These are phyloP conservation scores for Gentiana macrophylla DNA, from an alignment of 257 asterid species.

Conservation along the genomic window DNA sequence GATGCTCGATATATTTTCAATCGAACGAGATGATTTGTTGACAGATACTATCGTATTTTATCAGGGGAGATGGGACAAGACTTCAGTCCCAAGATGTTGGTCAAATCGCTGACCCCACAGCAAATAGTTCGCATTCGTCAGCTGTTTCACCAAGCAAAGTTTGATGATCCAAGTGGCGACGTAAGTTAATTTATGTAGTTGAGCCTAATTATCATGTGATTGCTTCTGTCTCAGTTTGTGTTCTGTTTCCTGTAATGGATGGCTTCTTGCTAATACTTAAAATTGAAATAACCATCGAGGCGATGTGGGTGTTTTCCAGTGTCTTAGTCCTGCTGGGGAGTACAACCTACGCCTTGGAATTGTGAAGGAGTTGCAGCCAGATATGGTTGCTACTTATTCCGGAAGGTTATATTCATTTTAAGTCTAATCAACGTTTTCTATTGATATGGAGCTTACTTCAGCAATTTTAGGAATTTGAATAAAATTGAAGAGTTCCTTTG, in stretches of 20 bases:
- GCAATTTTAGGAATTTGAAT: neutral
- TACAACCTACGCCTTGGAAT: slow-evolving; percentile 81
- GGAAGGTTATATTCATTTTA: slow-evolving; percentile 49
- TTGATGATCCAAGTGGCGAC: slow-evolving; percentile 88
- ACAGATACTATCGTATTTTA: too few species aligned
- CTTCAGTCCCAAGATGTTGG: slow-evolving; percentile 53
- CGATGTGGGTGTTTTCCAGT: slow-evolving; percentile 32
- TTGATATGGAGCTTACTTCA: too few species aligned
- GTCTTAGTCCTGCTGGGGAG: slow-evolving; percentile 96
- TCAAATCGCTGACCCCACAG: slow-evolving; percentile 69
- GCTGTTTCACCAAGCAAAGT: slow-evolving; percentile 93
- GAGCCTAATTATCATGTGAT: neutral
- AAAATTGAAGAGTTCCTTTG: neutral
- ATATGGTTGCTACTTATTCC: slow-evolving; percentile 91
- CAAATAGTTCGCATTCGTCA: slow-evolving; percentile 91
- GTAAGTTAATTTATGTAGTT: slow-evolving; percentile 32
- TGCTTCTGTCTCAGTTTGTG: neutral
- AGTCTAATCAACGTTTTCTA: too few species aligned
- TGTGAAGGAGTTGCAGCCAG: slow-evolving; percentile 87
- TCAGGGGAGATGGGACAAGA: slow-evolving; percentile 90
- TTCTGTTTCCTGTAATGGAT: neutral
- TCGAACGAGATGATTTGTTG: too few species aligned
- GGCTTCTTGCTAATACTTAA: neutral
- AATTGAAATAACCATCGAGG: slow-evolving; percentile 1
- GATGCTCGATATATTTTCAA: too few species aligned